These are phyloP conservation scores for Aspergillus sergii DNA, from an alignment of 2,329 filamentous ascomycete genomes.

Conservation along the genomic window DNA sequence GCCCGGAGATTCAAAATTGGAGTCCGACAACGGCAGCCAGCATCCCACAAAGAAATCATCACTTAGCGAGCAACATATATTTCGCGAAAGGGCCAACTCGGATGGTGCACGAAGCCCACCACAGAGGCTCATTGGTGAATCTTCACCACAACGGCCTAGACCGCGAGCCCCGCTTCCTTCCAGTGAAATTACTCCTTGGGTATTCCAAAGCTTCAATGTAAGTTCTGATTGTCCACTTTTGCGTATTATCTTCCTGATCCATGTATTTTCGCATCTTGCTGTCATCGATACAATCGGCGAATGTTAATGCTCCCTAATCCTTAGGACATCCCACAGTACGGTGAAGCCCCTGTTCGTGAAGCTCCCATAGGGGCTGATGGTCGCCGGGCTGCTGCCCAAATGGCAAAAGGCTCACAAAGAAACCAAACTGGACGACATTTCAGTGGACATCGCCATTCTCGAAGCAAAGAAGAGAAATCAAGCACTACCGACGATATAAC, in stretches of 20 bases:
- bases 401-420: slow-evolving; percentile 48
- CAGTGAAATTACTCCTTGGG: slow-evolving; percentile 95
- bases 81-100: slow-evolving; percentile 80
- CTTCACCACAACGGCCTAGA: slow-evolving; percentile 74
- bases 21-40: slow-evolving; percentile 70
- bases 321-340: slow-evolving; percentile 74
- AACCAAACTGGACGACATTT: slow-evolving; percentile 55
- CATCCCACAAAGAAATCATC: slow-evolving; percentile 25
- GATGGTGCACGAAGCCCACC: slow-evolving; percentile 66
- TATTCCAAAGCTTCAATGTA: slow-evolving; percentile 84
- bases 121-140: slow-evolving; percentile 46
- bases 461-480: slow-evolving; percentile 62
- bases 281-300: not conserved
- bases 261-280: not conserved
- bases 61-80: slow-evolving; percentile 55
- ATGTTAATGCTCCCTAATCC: not conserved
- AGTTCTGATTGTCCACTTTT: slow-evolving; percentile 34
- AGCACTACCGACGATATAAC: slow-evolving; percentile 38
- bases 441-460: slow-evolving; percentile 50
- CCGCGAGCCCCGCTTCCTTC: slow-evolving; percentile 84
- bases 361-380: slow-evolving; percentile 70
- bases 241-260: not conserved
- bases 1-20: slow-evolving; percentile 59
- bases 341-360: slow-evolving; percentile 74
- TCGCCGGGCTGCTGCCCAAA: slow-evolving; percentile 63